Base-by-base conservation (phyloP, 495 filamentous ascomycete species). In the Immersiella caudata region DNA sequence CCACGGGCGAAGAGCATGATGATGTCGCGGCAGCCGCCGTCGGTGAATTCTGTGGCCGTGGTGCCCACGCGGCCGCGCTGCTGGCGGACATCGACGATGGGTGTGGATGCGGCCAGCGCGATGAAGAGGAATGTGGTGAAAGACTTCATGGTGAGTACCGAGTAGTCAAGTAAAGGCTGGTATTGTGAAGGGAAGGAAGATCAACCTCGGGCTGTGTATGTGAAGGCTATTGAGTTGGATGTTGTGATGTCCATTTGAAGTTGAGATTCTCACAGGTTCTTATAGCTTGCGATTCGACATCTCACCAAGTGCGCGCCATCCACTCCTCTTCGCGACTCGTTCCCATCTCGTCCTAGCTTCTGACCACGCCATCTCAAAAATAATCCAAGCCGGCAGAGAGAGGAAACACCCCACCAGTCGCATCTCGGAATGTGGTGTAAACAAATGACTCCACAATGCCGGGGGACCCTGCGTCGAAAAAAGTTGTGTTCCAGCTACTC, bases 1-100 rank as follows among this genome's bases (percentile, higher is more conserved):
- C 66, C 66, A 6, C 66, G 81, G 9, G 84, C 83, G 59, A 79
- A 85, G 64, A 84, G 77, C 61, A 85, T 76, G 55, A 80, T 78
- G 29, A 83, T 74, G 55, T 74, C 69, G 40, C 76, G 75, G 67
- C 82, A 85, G 25, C 74, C 74, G 21, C 75, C 75, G 2, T 75
- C 64, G 35, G 76, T 74, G 61, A 84, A 82, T 29, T 86, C 83
- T 54, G 80, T 83, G 12, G 70, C 74, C 6, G 74, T 78, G 9
- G 65, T 73, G 35, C 72, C 72, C 29, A 63, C 58, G 14, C 25
- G 46, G 36, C 46, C 52, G 29, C 29, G 36, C 9, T 50, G 25
- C 50, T 67, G 65, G 21, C 65, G 65, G 7, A 55, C 58, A 6
- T 54, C 57, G 36, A 60, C 33, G 51, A 61, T 52, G 21, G 63